These are phyloP conservation scores for Penicillium verrucosum DNA, from an alignment of 2,329 filamentous ascomycete species.

Conservation along the genomic window DNA sequence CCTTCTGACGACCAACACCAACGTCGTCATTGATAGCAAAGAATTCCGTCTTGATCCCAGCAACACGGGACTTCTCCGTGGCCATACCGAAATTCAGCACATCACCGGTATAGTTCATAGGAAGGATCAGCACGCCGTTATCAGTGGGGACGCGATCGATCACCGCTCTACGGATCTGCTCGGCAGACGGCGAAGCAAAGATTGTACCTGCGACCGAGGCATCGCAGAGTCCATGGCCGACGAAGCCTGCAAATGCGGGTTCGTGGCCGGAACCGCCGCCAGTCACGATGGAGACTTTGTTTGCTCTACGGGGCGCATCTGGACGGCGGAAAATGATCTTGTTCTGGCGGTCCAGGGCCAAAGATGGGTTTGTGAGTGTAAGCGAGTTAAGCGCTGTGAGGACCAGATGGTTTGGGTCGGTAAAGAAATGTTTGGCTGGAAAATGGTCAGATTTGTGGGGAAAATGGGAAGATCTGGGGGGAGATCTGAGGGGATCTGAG, in stretches of 20 bases:
- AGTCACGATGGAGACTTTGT: constrained; percentile 76
- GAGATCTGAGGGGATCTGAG: not conserved
- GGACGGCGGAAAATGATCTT: constrained; percentile 80
- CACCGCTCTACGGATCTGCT: constrained; percentile 77
- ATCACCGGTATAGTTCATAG: constrained; percentile 93
- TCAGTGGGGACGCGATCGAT: constrained; percentile 67
- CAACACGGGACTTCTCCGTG: constrained; percentile 83
- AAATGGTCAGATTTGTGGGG: constrained; percentile 7
- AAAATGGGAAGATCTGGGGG: not conserved
- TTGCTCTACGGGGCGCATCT: constrained; percentile 40
- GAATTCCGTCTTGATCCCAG: constrained; percentile 77
- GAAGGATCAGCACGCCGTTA: constrained; percentile 78
- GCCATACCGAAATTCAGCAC: constrained; percentile 92
- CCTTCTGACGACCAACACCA: constrained; percentile 74
- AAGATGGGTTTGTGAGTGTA: constrained; percentile 77
- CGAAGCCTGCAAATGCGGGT: constrained; percentile 80
- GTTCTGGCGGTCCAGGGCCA: constrained; percentile 72
- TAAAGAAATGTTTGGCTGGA: constrained; percentile 77
- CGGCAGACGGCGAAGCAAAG: constrained; percentile 75
- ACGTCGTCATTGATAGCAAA: constrained; percentile 90
- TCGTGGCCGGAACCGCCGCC: constrained; percentile 91
- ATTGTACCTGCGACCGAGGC: constrained; percentile 84
- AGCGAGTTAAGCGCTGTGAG: constrained; percentile 70
- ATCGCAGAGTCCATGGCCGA: constrained; percentile 74
- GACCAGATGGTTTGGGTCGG: constrained; percentile 76